These are phyloP conservation scores for Coix lacrymajobi DNA, from an alignment of 176 grass and related monocot genomes.

Conservation along the genomic window DNA sequence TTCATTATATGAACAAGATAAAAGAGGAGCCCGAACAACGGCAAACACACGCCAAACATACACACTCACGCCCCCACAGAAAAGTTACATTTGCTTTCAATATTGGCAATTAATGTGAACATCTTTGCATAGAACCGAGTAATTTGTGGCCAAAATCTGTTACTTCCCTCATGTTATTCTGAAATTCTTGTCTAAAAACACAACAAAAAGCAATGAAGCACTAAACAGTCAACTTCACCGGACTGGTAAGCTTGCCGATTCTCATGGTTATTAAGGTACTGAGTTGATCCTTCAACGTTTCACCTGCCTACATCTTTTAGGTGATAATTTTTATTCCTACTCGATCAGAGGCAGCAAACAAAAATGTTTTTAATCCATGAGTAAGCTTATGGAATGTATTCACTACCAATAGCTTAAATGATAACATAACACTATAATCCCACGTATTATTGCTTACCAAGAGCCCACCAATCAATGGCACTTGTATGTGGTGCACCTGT, in stretches of 20 bases:
- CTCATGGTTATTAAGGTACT: background rate
- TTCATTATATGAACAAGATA: no score
- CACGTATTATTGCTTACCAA: conserved; percentile 57
- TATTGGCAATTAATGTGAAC: background rate
- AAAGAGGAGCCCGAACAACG: no score
- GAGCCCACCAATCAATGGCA: conserved; percentile 98
- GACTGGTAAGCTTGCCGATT: background rate
- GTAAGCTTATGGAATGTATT: background rate
- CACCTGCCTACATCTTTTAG: conserved; percentile 9
- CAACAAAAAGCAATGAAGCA: background rate
- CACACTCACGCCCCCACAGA: no score
- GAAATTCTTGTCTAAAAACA: background rate
- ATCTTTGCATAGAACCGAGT: background rate
- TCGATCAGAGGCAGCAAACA: background rate
- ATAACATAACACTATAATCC: background rate
- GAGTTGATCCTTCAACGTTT: background rate
- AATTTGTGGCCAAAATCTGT: background rate
- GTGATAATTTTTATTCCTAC: conserved; percentile 5
- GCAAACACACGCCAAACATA: no score
- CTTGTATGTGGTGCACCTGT: conserved; percentile 80
- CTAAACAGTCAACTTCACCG: background rate
- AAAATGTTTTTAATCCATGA: background rate
- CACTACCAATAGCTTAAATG: background rate
- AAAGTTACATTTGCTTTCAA: no score
- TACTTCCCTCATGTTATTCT: background rate